phyloP scores from a whole-genome alignment of 2,329 filamentous ascomycete genomes.

The Colletotrichum tropicicola region DNA sequence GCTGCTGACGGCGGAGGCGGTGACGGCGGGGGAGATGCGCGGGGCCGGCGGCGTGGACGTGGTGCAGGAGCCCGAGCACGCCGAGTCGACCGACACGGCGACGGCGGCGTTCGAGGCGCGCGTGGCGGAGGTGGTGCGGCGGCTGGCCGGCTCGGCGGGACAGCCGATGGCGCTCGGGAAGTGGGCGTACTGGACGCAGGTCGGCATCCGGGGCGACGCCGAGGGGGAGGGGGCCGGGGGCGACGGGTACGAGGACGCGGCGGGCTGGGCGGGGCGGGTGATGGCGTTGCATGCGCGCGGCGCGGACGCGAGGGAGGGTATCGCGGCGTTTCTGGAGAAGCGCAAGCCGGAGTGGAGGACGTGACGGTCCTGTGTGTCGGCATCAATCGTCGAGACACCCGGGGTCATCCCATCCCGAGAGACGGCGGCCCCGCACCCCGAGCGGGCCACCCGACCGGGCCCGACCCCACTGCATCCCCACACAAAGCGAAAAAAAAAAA shows the following conservation, averaged over 20 bases:
- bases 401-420: too few species aligned
- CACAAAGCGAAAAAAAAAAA: not conserved
- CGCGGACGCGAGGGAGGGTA: constrained; percentile 40
- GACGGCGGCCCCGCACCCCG: not conserved
- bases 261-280: constrained; percentile 37
- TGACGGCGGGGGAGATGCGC: constrained; percentile 35
- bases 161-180: constrained; percentile 44
- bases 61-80: constrained; percentile 28
- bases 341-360: constrained; percentile 35
- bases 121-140: constrained; percentile 35
- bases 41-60: constrained; percentile 40
- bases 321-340: constrained; percentile 38
- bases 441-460: not conserved
- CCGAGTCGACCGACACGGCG: constrained; percentile 31
- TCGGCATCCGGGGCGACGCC: constrained; percentile 30
- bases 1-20: constrained; percentile 39
- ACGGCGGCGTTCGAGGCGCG: constrained; percentile 34
- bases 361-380: not conserved
- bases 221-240: constrained; percentile 14
- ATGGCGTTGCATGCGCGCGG: constrained; percentile 41
- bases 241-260: constrained; percentile 38
- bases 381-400: too few species aligned
- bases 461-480: not conserved
- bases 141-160: constrained; percentile 34
- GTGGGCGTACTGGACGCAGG: constrained; percentile 46